Evolutionary conservation across 2,329 filamentous ascomycete species (phyloP), one percentile per base, ranked within the genome.

Genomic region (Rhynchosporium graminicola): DNA sequence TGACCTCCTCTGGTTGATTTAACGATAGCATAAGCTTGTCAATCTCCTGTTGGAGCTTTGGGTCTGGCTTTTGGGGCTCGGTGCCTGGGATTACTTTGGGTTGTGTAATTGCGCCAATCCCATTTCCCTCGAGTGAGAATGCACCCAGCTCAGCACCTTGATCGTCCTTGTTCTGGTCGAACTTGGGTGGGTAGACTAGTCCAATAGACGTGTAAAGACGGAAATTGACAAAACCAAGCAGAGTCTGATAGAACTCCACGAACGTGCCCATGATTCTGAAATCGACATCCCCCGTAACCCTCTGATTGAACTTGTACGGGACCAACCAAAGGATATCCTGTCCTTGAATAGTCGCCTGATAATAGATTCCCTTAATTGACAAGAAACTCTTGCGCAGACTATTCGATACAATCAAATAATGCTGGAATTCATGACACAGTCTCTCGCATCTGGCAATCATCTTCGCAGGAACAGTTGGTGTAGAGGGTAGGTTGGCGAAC

Each of bases 231-330:
- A 99, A 99, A 64, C 94, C 90, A 26, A 99, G 82, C 13, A 99
- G 83, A 4, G 94, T 98, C 72, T 96, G 97, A 81, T 99, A 99
- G 77, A 99, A 99, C 76, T 99, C 94, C 68, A 99, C 88, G 74
- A 99, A 99, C 4, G 95, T 99, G 63, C 92, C 94, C 95, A 99
- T 99, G 78, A 99, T 99, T 73, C 95, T 85, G 80, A 97, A 99
- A 77, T 99, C 95, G 67, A 99, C 90, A 77, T 99, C 95, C 62
- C 90, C 91, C 46, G 95, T 91, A 13, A 97, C 88, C 70, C 91
- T 84, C 81, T 99, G 95, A 74, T 98, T 97, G 79, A 99, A 99
- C 76, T 92, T 92, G 81, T 99, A 99, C 0, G 95, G 95, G 10
- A 97, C 94, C 45, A 99, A 83, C 95, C 95, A 99, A 68, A 98